Base-by-base conservation (phyloP, 2,329 filamentous ascomycete species). In the Fusarium chaquense region DNA sequence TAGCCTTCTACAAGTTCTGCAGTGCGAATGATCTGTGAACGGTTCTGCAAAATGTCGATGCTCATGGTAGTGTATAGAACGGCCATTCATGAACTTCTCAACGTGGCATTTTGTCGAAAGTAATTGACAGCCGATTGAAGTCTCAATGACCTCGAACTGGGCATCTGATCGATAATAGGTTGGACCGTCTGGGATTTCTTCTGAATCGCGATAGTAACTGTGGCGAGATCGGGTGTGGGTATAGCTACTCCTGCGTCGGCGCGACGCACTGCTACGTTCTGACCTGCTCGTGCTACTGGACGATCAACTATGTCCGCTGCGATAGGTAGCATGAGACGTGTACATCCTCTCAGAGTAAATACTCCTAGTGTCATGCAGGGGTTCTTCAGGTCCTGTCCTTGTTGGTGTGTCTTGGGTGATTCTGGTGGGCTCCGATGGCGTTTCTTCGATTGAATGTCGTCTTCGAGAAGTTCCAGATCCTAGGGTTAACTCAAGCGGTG, bases 101-200 rank as follows among this genome's bases (percentile, higher is more conserved):
- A 47, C 13, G 15, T 46, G 60, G 9, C 35, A 56, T 13, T 62
- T 63, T 43, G 58, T 63, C 5, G 58, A 62, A 16, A 62, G 24
- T 15, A 47, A 32, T 13, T 47, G 28, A 30, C 58, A 62, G n/a
- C n/a, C 15, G 12, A 13, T 12, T 4, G 30, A 30, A 26, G 47
- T 55, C 13, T 47, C 41, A 7, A 56, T 33, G n/a, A 63, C 30
- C 43, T 63, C 41, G 1, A 62, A 47, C 20, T 47, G 24, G 12
- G 20, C 41, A 18, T 32, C 20, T n/a, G 35, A 62, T 30, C 58
- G 47, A 26, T 33, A 15, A 13, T 28, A 47, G 16, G 6, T 36
- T 8, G 30, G 49, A 16, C 12, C 9, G 6, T 11, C 22, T 5
- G 18, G 22, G 12, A 16, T 15, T 12, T n/a, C 10, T 13, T 13